Conservation (phyloP, 352 stramenopile genomes). For the Pythium scleroteichum region DNA sequence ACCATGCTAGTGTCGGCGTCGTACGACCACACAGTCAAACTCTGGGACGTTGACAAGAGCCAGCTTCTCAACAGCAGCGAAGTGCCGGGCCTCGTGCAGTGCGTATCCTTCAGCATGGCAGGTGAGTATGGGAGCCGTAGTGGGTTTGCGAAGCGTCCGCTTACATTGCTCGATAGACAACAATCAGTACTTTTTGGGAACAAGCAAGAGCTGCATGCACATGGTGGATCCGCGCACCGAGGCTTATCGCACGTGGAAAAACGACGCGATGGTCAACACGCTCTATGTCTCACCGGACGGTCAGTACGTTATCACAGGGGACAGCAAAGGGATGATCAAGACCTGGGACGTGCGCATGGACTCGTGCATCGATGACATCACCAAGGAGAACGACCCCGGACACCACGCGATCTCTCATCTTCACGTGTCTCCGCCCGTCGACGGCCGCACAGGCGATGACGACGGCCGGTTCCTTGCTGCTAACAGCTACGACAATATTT, state of each 20-base stretch:
- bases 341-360: constrained; percentile 87
- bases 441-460: constrained; percentile 57
- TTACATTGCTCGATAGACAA: constrained; percentile 67
- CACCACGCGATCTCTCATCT: constrained; percentile 84
- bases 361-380: constrained; percentile 74
- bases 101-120: constrained; percentile 78
- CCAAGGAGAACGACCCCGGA: constrained; percentile 73
- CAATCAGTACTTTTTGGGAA: constrained; percentile 81
- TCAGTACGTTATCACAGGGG: constrained; percentile 76
- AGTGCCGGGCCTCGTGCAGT: constrained; percentile 81
- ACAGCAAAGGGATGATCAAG: constrained; percentile 88
- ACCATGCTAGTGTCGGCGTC: constrained; percentile 70
- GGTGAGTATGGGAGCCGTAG: too few species aligned
- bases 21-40: constrained; percentile 88
- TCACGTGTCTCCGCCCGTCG: constrained; percentile 71
- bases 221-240: constrained; percentile 70
- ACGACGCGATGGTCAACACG: constrained; percentile 87
- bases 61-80: constrained; percentile 61
- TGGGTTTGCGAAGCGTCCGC: too few species aligned
- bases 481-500: constrained; percentile 90
- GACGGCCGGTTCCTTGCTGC: constrained; percentile 80
- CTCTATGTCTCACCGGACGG: constrained; percentile 77
- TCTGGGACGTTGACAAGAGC: constrained; percentile 86
- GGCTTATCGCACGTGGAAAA: constrained; percentile 54
- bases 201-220: constrained; percentile 80